Base-by-base conservation (phyloP, 805 yeast species). In the Wickerhamiella australiensis region DNA sequence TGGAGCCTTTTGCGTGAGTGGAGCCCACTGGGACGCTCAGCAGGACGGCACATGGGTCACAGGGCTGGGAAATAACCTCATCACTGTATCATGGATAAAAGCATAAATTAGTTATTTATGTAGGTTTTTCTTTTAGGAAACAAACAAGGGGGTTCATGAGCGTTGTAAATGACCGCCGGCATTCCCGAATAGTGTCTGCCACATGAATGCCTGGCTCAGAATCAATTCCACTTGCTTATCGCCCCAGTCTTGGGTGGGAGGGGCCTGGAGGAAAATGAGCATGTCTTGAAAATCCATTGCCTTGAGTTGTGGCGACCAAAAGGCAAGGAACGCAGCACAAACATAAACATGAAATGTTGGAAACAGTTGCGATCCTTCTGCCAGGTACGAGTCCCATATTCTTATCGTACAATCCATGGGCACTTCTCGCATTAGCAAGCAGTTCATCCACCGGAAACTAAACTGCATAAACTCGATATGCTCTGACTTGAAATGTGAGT, bases 381-480 rank as follows among this genome's bases (percentile, higher is more conserved):
- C 63, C 55, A 78, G 61, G 63, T 92, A 92, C 0, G 98, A 88
- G 62, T 92, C 98, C 97, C 98, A 92, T 95, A 92, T 90, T 50
- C 98, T 73, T 20, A 88, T 79, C 4, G 88, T 83, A 53, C 85
- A 76, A 26, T 70, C 69, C 59, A 92, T 78, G 38, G 81, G 78
- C 42, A 92, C 72, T 59, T 92, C 98, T 56, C 98, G 77, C 98
- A 92, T 92, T 46, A 92, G 69, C 59, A 92, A 69, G 68, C 98
- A 92, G 66, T 92, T 92, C 97, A 92, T 92, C 98, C 98, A 92
- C 57, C 98, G 73, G 68, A 92, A 92, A 18, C 96, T 78, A 65
- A 92, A 92, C 65, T 92, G 98, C 55, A 92, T 78, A 60, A 92
- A 92, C 65, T 92, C 95, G n/a, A 92, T 78, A 44, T 84, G 84